A percentile compares a stretch with the other conserved stretches of the same genome.
Evolutionary conservation across 1,284 basidiomycete species (phyloP).

Genomic region (Golubevia sp.): DNA sequence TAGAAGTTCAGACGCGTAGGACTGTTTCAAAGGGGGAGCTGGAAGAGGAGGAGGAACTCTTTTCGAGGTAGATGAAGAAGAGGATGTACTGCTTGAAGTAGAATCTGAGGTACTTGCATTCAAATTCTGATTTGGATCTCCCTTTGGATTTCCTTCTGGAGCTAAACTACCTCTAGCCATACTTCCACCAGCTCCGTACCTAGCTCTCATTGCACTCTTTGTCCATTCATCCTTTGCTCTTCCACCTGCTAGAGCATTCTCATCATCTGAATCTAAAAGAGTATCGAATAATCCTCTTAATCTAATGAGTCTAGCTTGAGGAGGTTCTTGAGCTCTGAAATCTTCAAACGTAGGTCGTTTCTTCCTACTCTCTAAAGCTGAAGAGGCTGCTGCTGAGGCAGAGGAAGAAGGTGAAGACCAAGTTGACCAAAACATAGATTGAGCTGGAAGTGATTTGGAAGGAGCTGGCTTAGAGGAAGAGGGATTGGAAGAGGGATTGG

Average conservation of each 20-base stretch:
- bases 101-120: not conserved
- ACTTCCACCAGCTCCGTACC: slow-evolving; percentile 51
- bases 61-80: slow-evolving; percentile 2
- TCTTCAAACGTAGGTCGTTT: slow-evolving; percentile 43
- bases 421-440: slow-evolving; percentile 28
- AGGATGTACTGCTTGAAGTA: not conserved
- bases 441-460: not conserved
- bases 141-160: slow-evolving; percentile 2
- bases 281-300: slow-evolving; percentile 56
- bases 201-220: slow-evolving; percentile 46
- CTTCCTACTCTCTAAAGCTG: slow-evolving; percentile 29
- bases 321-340: slow-evolving; percentile 53
- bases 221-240: slow-evolving; percentile 57
- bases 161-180: slow-evolving; percentile 45
- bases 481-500: not conserved
- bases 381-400: slow-evolving; percentile 31
- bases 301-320: slow-evolving; percentile 54
- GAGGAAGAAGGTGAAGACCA: slow-evolving; percentile 39
- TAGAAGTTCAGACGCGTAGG: slow-evolving; percentile 56
- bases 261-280: slow-evolving; percentile 48
- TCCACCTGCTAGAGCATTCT: slow-evolving; percentile 49
- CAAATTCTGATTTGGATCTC: not conserved
- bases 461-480: not conserved
- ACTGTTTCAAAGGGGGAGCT: slow-evolving; percentile 18
- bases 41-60: slow-evolving; percentile 9